Evolutionary conservation across 306 rosid species (phyloP).

Genomic region (Lupinus albus): DNA sequence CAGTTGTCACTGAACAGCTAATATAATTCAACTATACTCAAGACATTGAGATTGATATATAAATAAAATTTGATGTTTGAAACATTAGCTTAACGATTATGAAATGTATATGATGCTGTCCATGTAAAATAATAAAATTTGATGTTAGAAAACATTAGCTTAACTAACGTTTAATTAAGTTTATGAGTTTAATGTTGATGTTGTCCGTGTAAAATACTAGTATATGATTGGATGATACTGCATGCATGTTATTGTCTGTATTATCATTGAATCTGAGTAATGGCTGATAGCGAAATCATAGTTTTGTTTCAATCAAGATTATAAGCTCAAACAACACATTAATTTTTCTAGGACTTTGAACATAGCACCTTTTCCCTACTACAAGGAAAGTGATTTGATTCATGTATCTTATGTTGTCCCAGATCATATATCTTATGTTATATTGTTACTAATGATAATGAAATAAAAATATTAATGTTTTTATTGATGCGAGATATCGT

Average conservation of each 20-base stretch:
- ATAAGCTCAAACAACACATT: neutral
- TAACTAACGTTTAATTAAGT: neutral
- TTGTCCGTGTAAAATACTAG: too few relatives aligned
- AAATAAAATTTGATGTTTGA: neutral
- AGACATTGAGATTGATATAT: constrained; percentile 15
- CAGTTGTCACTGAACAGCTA: neutral
- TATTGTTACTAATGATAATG: too few relatives aligned
- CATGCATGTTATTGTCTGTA: too few relatives aligned
- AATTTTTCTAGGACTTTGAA: neutral
- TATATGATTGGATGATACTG: too few relatives aligned
- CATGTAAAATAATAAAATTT: too few relatives aligned
- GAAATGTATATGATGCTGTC: neutral
- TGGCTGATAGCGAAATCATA: neutral
- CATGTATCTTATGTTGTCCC: too few relatives aligned
- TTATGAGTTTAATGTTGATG: neutral
- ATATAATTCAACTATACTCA: neutral
- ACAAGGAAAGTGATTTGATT: neutral
- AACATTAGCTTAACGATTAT: neutral
- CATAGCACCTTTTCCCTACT: too few relatives aligned
- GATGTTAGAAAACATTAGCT: neutral
- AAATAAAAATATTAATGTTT: too few relatives aligned
- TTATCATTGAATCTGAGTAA: too few relatives aligned
- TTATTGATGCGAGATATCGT: too few relatives aligned
- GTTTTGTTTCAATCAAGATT: neutral
- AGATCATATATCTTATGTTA: too few relatives aligned